These are phyloP conservation scores for Erucastrum elatum DNA, from an alignment of 345 rosid genomes.

Conservation along the genomic window DNA sequence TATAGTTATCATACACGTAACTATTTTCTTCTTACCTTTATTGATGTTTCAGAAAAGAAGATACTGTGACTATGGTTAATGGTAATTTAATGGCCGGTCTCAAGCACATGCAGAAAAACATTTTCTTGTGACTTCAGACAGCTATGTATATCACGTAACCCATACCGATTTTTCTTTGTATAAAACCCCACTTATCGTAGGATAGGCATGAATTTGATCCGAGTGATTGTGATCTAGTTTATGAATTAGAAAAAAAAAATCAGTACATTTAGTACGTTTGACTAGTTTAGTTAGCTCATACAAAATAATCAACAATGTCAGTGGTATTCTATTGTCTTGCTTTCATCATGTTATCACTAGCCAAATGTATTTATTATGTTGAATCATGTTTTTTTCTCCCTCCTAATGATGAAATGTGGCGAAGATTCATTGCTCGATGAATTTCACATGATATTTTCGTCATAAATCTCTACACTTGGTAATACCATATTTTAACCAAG, in stretches of 20 bases:
- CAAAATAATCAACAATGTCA: not conserved
- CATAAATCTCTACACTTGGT: not conserved
- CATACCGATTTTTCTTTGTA: no score
- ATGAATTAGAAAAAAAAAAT: no score
- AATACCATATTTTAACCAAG: not conserved
- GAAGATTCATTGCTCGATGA: not conserved
- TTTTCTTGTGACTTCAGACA: not conserved
- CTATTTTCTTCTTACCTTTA: no score
- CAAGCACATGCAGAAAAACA: not conserved
- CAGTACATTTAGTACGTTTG: not conserved
- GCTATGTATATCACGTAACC: no score
- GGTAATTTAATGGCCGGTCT: not conserved
- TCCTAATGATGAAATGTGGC: not conserved
- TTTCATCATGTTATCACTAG: not conserved
- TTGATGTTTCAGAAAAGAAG: not conserved
- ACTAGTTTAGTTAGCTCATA: not conserved
- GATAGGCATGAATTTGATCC: no score
- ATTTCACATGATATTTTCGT: not conserved
- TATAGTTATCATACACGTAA: no score
- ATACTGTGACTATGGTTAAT: not conserved
- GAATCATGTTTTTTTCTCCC: not conserved
- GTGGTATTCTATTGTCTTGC: not conserved
- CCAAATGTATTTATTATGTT: not conserved
- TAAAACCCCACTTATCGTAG: no score
- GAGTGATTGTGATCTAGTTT: no score